Conservation (phyloP, 495 filamentous ascomycete genomes). For the Penicillium angulare region DNA sequence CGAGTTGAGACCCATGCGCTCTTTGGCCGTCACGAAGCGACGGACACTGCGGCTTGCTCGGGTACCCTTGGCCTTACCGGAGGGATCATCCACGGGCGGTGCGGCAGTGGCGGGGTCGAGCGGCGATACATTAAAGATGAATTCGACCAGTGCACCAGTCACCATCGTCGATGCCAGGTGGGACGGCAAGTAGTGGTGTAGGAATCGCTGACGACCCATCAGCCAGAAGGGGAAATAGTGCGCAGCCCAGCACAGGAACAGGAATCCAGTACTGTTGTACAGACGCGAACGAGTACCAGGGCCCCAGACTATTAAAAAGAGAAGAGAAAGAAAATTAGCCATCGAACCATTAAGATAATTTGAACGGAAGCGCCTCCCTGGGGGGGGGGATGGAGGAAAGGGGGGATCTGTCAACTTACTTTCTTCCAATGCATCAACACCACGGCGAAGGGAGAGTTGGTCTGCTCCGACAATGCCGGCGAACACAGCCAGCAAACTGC, state of each 20-base stretch:
- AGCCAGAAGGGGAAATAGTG: slow-evolving; percentile 75
- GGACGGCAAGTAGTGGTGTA: slow-evolving; percentile 79
- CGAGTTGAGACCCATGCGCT: slow-evolving; percentile 78
- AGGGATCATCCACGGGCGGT: slow-evolving; percentile 48
- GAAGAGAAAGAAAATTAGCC: background rate
- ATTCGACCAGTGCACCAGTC: slow-evolving; percentile 93
- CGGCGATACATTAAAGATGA: slow-evolving; percentile 89
- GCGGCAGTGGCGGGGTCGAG: slow-evolving; percentile 41
- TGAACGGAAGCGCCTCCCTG: background rate
- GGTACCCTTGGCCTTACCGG: slow-evolving; percentile 36
- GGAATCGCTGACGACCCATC: slow-evolving; percentile 73
- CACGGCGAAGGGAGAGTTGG: slow-evolving; percentile 86
- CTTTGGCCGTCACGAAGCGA: slow-evolving; percentile 66
- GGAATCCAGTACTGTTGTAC: slow-evolving; percentile 98
- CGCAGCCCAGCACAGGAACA: slow-evolving; percentile 85
- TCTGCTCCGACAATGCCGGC: slow-evolving; percentile 90
- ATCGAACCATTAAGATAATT: background rate
- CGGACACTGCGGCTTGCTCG: slow-evolving; percentile 19
- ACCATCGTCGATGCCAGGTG: slow-evolving; percentile 92
- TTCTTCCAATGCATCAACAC: slow-evolving; percentile 88
- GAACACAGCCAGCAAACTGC: slow-evolving; percentile 88
- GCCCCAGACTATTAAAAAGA: slow-evolving; percentile 35
- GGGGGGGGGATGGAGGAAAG: background rate
- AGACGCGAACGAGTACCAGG: slow-evolving; percentile 84
- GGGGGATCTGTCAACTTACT: slow-evolving; percentile 59